Evolutionary conservation across 352 stramenopile genomes (phyloP).

Genomic region (Phytophthora podocarpi): DNA sequence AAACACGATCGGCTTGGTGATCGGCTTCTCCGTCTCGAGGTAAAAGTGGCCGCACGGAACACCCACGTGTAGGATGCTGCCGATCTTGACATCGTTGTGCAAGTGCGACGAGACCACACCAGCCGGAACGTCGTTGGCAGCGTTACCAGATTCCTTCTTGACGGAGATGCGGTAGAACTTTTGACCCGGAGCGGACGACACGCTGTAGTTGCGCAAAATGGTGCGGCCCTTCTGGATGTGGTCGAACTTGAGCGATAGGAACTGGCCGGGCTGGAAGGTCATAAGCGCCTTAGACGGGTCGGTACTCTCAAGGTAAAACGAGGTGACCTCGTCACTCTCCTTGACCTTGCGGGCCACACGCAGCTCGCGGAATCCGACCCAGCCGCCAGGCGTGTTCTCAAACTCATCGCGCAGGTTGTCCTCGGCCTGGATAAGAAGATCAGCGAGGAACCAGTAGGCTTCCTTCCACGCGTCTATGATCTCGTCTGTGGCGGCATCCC

Average conservation of each 20-base stretch:
- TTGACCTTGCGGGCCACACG: constrained; percentile 52
- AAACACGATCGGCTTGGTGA: constrained; percentile 58
- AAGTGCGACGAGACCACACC: constrained; percentile 63
- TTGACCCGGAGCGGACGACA: constrained; percentile 43
- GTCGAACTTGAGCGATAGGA: constrained; percentile 59
- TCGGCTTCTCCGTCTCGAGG: constrained; percentile 36
- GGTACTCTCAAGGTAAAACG: constrained; percentile 57
- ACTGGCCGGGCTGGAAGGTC: constrained; percentile 60
- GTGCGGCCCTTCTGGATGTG: constrained; percentile 40
- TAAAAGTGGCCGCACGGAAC: constrained; percentile 63
- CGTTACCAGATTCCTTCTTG: constrained; percentile 52
- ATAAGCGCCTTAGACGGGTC: constrained; percentile 42
- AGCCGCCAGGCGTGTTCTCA: constrained; percentile 44
- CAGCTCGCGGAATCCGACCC: constrained; percentile 66
- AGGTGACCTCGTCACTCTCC: constrained; percentile 56
- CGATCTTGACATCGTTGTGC: constrained; percentile 56
- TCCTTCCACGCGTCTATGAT: constrained; percentile 64
- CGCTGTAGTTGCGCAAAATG: constrained; percentile 63
- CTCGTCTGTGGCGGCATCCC: constrained; percentile 59
- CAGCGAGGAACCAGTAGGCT: constrained; percentile 60
- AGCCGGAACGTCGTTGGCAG: constrained; percentile 28
- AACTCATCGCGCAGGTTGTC: constrained; percentile 43
- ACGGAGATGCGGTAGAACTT: constrained; percentile 63
- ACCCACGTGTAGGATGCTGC: constrained; percentile 53
- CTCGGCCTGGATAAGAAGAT: constrained; percentile 67